Base-by-base conservation (phyloP, 768 basidiomycete genomes). In the Coprinellus aureogranulatus region DNA sequence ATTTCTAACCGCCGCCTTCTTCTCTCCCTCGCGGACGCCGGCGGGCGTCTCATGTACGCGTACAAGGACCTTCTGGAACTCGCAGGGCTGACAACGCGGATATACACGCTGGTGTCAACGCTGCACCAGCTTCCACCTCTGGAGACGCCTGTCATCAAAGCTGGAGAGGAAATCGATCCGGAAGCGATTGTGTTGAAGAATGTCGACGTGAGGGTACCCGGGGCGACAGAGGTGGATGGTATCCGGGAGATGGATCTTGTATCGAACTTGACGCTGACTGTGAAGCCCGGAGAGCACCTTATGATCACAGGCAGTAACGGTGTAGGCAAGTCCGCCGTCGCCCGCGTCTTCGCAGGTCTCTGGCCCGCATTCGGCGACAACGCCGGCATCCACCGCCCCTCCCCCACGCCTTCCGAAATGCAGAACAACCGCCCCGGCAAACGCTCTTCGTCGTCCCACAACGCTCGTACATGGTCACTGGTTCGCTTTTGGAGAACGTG, bases 231-330 rank as follows among this genome's bases (percentile, higher is more conserved):
- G 68, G 71, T 47, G 68, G 70, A 56, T 31, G 46, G 44, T 54
- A 57, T 60, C 55, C 52, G 59, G 40, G 59, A 66, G 59, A 70
- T 70, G 34, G 82, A 84, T 3, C 81, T 98, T 28, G 88, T 97
- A 34, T 80, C 79, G 49, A 83, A 86, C 48, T 77, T 97, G 22
- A 85, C 79, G 42, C 67, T 97, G 26, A 68, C 73, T 9, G 79
- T 97, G 54, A 71, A 64, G 34, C 76, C 80, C 16, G 90, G 91
- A 2, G 90, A 96, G 72, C 94, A 97, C 65, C 75, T 95, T 6
- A 90, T 97, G 85, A 92, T 97, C 62, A 95, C 93, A 0, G 95
- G 94, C 1, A 87, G 88, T 54, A 96, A 94, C 64, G 94, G 94
- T 0, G 92, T 94, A 2, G 94, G 94, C 0, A 96, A 97, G 75